A percentile compares a stretch with the other conserved stretches of the same genome.
phyloP scores from a whole-genome alignment of 1,139 yeast genomes.

The Eremothecium cymbalariae region DNA sequence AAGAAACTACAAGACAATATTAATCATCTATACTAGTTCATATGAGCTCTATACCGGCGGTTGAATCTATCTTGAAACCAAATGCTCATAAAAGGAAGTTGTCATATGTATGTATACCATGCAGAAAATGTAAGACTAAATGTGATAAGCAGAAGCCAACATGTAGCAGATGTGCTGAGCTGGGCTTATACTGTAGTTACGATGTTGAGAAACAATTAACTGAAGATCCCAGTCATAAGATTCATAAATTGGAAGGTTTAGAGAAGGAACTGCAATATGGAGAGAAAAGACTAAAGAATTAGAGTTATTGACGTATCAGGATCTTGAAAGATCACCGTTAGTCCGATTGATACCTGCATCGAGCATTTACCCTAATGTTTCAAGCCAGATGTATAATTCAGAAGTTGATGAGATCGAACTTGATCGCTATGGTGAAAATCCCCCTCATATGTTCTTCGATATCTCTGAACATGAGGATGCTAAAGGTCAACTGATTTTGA shows the following conservation, averaged over 20 bases:
- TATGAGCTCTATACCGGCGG: constrained; percentile 1
- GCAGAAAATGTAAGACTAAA: constrained; percentile 10
- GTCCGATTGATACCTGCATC: neutral
- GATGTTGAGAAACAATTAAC: constrained; percentile 7
- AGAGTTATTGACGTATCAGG: neutral
- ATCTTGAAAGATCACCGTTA: neutral
- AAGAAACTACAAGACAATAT: too few species aligned
- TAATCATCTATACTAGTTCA: too few species aligned
- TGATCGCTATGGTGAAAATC: constrained; percentile 1
- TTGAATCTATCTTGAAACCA: constrained; percentile 1
- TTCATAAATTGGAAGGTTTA: constrained; percentile 1
- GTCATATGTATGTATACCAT: constrained; percentile 9
- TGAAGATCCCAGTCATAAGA: constrained; percentile 4
- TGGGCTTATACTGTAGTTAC: constrained; percentile 7
- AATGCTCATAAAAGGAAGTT: constrained; percentile 9
- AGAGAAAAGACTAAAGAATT: constrained; percentile 1
- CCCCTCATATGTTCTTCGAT: neutral
- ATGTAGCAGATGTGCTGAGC: constrained; percentile 8
- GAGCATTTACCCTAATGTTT: neutral
- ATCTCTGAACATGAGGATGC: neutral
- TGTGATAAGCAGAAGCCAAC: constrained; percentile 10
- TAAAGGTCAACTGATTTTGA: neutral
- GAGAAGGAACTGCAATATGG: constrained; percentile 8
- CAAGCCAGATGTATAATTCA: neutral
- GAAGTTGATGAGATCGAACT: constrained; percentile 1